Evolutionary conservation across 2,329 filamentous ascomycete species (phyloP).

Genomic region (Ophiostoma piceae): DNA sequence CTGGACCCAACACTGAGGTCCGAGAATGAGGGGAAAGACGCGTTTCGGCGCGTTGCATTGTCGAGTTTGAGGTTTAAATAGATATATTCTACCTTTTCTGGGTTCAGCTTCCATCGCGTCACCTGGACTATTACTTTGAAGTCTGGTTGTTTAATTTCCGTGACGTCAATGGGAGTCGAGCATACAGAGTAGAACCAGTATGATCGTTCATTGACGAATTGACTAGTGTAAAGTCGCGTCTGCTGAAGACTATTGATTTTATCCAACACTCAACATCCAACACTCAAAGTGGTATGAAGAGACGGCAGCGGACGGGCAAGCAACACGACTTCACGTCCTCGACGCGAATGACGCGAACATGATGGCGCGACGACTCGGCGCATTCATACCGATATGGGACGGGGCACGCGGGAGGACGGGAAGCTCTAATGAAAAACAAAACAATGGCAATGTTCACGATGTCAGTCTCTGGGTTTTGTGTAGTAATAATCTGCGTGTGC

Average conservation of each 20-base stretch:
- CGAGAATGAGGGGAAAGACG: constrained; percentile 9
- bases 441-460: not conserved
- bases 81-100: not conserved
- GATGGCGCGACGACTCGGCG: not conserved
- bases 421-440: not conserved
- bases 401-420: not conserved
- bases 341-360: not conserved
- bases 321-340: not conserved
- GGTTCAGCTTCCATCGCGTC: not conserved
- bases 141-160: not conserved
- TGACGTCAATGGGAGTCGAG: not conserved
- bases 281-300: not conserved
- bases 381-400: not conserved
- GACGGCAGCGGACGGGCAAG: not conserved
- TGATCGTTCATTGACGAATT: not conserved
- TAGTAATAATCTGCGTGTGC: not conserved
- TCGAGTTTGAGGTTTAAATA: not conserved
- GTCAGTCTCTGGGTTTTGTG: not conserved
- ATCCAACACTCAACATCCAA: not conserved
- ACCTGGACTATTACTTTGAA: not conserved
- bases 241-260: not conserved
- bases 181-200: not conserved
- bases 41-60: constrained; percentile 6
- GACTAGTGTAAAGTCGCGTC: too few relatives aligned
- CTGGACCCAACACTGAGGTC: not conserved